Evolutionary conservation across 768 basidiomycete species (phyloP).

Genomic region (Leccinum arenicola): DNA sequence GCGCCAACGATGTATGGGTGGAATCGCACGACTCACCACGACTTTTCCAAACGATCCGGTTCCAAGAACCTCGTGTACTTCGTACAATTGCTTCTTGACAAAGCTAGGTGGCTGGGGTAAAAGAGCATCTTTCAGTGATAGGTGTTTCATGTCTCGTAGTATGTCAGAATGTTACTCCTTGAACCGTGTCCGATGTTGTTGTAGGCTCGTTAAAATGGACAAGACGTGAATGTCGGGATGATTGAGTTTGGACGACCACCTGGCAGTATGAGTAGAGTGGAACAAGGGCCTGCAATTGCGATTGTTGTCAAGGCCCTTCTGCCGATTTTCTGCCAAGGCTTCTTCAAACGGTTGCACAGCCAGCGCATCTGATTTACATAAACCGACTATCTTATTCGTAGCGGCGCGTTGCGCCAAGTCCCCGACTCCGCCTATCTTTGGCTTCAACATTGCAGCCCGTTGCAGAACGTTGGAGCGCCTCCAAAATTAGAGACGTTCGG

Average conservation of each 20-base stretch:
- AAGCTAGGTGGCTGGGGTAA: slow-evolving; percentile 85
- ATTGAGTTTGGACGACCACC: neutral
- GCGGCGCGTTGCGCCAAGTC: too few species aligned
- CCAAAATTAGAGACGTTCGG: too few species aligned
- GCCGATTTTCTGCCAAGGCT: neutral
- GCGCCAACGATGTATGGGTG: neutral
- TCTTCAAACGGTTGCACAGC: slow-evolving; percentile 18
- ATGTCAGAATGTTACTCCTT: neutral
- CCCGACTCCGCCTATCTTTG: too few species aligned
- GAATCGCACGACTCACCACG: slow-evolving; percentile 47
- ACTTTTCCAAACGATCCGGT: slow-evolving; percentile 91
- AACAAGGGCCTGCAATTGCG: neutral
- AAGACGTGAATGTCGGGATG: neutral
- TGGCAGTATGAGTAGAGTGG: slow-evolving; percentile 2
- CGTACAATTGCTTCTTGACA: slow-evolving; percentile 80
- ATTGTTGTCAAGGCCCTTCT: neutral
- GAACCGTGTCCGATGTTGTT: neutral
- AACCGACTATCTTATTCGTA: slow-evolving; percentile 9
- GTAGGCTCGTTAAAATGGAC: neutral
- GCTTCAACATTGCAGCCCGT: too few species aligned
- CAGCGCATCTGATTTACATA: neutral
- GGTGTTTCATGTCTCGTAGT: slow-evolving; percentile 27
- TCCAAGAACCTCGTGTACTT: slow-evolving; percentile 70
- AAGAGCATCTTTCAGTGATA: slow-evolving; percentile 52
- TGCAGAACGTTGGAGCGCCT: too few species aligned